These are phyloP conservation scores for Nicotiana rustica DNA, from an alignment of 305 asterid species.

Conservation along the genomic window DNA sequence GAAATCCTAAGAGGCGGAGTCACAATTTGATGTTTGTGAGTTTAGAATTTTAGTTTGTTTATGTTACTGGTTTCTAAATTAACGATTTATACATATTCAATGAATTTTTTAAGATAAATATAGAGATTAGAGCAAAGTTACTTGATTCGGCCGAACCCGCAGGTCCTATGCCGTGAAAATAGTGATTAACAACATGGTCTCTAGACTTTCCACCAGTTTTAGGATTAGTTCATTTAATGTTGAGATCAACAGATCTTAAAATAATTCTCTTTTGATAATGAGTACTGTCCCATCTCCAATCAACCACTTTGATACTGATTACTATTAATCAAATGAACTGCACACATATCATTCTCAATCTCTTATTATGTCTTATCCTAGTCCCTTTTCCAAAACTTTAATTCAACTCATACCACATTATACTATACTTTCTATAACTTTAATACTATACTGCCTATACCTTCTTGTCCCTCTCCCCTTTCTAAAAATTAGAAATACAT, in stretches of 20 bases:
- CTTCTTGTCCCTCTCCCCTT: not conserved
- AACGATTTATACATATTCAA: too few species aligned
- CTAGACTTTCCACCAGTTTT: not conserved
- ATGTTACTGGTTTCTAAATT: too few species aligned
- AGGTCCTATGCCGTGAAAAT: too few species aligned
- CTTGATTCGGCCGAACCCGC: too few species aligned
- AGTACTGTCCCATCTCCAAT: not conserved
- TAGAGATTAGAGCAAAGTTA: too few species aligned
- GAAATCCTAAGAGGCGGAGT: too few species aligned
- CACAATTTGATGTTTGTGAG: too few species aligned
- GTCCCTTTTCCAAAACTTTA: constrained; percentile 2
- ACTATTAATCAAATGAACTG: constrained; percentile 30
- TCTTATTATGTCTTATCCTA: constrained; percentile 24
- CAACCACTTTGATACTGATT: constrained; percentile 35
- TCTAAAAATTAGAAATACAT: not conserved
- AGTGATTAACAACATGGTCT: too few species aligned
- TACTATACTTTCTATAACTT: constrained; percentile 25
- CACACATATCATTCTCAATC: constrained; percentile 33
- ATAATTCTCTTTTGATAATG: not conserved
- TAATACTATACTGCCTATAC: constrained; percentile 26
- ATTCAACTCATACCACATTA: constrained; percentile 26
- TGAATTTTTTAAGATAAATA: too few species aligned
- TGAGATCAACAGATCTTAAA: not conserved
- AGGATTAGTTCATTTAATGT: constrained; percentile 18
- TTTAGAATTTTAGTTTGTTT: too few species aligned